Evolutionary conservation across 176 grass and related monocot species (phyloP), one percentile per base, ranked within the genome.

Genomic region (Dactylis glomerata): DNA sequence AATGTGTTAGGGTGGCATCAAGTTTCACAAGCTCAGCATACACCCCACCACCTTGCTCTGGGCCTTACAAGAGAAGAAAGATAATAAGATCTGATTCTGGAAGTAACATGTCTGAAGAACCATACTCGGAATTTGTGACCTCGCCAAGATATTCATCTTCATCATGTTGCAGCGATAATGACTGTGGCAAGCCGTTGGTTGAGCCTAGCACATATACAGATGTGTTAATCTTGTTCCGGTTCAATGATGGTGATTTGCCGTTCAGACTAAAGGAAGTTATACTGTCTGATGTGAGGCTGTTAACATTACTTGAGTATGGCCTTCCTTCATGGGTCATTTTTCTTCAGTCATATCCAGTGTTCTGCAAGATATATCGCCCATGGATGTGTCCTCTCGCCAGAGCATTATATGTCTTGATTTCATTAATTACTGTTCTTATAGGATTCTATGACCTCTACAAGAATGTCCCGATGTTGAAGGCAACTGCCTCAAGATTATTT

Each of bases 401-500:
- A 89, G 90, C 80, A 82, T 81, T 96, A 41, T 96, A 99, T 77
- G 89, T 99, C 68, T 66, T 96, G 69, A 99, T 99, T 78, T 99
- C 96, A 63, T 80, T 99, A 44, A 36, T 87, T 70, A 96, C 96
- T 77, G 93, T 96, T 82, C 90, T 99, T 61, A 99, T 99, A 71
- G 96, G 96, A 66, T 99, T 99, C 87, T 99, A 99, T 92, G 96
- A 99, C 41, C 88, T 96, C 22, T 99, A 96, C 87, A 99, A 99
- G 85, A 96, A 99, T 91, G 96, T 99, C 47, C 96, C 96, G 6
- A 72, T 99, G 92, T 84, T 99, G 65, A 99, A 96, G 69, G 91
- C 87, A 61, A 99, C 96, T 76, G 86, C 94, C 42, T 95, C 96
- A 78, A 92, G 88, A 81, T 87, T 99, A 32, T 99, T 99, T 86